Conservation (phyloP, 495 filamentous ascomycete species). For the Venustampulla echinocandica region DNA sequence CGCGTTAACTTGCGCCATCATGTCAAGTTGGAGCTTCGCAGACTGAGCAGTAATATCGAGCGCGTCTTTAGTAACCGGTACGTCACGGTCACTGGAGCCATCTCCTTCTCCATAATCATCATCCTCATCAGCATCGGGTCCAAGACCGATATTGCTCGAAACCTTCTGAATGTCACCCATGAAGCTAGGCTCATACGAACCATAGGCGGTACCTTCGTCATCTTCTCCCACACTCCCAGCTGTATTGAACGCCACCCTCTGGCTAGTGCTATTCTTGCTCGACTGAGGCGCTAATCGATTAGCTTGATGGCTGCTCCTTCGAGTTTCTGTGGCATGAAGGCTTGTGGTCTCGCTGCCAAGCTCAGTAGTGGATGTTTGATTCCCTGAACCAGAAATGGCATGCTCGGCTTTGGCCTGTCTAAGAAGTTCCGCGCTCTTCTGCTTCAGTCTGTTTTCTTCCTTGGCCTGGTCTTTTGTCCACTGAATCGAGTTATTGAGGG, state of each 20-base stretch:
- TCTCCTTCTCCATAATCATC: constrained; percentile 70
- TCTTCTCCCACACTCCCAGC: constrained; percentile 41
- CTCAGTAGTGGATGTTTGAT: constrained; percentile 31
- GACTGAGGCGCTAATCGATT: constrained; percentile 10
- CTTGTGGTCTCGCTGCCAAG: constrained; percentile 45
- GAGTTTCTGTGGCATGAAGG: constrained; percentile 30
- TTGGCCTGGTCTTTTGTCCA: constrained; percentile 96
- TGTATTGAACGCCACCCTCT: constrained; percentile 36
- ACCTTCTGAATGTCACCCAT: constrained; percentile 43
- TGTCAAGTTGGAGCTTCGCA: constrained; percentile 82
- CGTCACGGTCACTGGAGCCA: constrained; percentile 69
- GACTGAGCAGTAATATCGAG: constrained; percentile 95
- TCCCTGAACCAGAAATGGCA: constrained; percentile 30
- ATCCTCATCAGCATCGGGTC: constrained; percentile 59
- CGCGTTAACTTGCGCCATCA: constrained; percentile 71
- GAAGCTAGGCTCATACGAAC: constrained; percentile 49
- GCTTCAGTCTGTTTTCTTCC: constrained; percentile 69
- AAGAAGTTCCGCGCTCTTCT: constrained; percentile 64
- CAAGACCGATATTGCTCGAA: constrained; percentile 30
- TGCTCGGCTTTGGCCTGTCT: constrained; percentile 65
- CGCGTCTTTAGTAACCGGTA: constrained; percentile 73
- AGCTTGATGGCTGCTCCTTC: constrained; percentile 36
- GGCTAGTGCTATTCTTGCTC: constrained; percentile 2
- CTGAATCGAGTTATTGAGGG: constrained; percentile 96
- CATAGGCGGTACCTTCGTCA: constrained; percentile 46